Evolutionary conservation across 129 eudicot genomes (phyloP).

Genomic region (Pulicaria dysenterica): DNA sequence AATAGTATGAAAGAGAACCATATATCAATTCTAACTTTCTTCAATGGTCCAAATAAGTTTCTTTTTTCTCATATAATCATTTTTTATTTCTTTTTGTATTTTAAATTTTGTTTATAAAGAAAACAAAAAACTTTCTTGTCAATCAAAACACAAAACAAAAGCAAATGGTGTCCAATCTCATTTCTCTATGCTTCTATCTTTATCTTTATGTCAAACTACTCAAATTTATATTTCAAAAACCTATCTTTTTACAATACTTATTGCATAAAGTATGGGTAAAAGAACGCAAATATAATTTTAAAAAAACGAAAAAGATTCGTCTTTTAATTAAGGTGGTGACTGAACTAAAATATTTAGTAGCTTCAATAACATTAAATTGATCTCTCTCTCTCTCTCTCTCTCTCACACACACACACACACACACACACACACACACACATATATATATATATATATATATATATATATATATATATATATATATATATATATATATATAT

Average conservation of each 20-base stretch:
- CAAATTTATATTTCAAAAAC: constrained; percentile 4
- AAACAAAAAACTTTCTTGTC: constrained; percentile 39
- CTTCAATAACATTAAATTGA: constrained; percentile 17
- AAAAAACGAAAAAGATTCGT: background rate
- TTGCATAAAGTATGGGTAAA: background rate
- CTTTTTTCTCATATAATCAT: constrained; percentile 7
- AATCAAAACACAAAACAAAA: constrained; percentile 41
- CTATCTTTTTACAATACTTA: background rate
- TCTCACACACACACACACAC: too few species aligned
- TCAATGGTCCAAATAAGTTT: constrained; percentile 33
- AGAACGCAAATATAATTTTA: background rate
- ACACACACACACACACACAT: too few species aligned
- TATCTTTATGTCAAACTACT: constrained; percentile 37
- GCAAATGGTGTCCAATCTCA: constrained; percentile 47
- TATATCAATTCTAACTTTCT: constrained; percentile 38
- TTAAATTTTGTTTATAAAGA: constrained; percentile 21
- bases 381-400: too few species aligned
- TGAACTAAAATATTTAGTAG: constrained; percentile 31
- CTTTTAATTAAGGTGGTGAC: constrained; percentile 25
- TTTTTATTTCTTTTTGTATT: background rate
- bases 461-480: too few species aligned
- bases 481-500: too few species aligned
- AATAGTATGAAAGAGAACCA: constrained; percentile 33
- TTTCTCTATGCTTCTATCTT: constrained; percentile 35
- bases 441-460: too few species aligned